These are phyloP conservation scores for Phaeosphaeriaceae sp. DNA, from an alignment of 2,329 filamentous ascomycete genomes.

Conservation along the genomic window DNA sequence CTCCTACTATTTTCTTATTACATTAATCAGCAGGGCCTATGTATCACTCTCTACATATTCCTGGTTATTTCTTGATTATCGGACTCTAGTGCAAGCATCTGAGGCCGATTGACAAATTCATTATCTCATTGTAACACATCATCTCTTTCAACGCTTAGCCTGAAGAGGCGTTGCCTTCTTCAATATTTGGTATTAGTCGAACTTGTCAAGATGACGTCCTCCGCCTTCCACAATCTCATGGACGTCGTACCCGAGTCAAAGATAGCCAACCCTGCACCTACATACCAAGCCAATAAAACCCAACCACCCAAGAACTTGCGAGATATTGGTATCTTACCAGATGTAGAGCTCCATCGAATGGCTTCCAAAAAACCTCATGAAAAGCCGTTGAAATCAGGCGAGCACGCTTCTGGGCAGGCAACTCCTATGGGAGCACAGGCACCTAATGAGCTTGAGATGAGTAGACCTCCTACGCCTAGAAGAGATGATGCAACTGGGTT, in stretches of 20 bases:
- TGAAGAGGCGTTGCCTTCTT: too few relatives aligned
- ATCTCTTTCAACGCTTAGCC: too few relatives aligned
- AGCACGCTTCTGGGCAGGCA: conserved; percentile 17
- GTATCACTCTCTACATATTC: too few relatives aligned
- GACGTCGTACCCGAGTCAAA: conserved; percentile 49
- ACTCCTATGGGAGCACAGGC: conserved; percentile 23
- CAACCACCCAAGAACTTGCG: conserved; percentile 16
- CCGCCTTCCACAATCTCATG: conserved; percentile 49
- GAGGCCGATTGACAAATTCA: too few relatives aligned
- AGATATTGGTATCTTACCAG: conserved; percentile 27
- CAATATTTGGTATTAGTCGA: background rate
- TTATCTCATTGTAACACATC: too few relatives aligned
- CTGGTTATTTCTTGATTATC: too few relatives aligned
- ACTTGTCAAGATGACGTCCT: conserved; percentile 38
- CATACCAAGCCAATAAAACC: conserved; percentile 34
- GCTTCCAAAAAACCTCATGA: conserved; percentile 11
- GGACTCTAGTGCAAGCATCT: too few relatives aligned
- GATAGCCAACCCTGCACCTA: conserved; percentile 49
- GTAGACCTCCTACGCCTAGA: conserved; percentile 57
- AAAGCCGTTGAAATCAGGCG: conserved; percentile 27
- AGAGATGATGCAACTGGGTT: conserved; percentile 52
- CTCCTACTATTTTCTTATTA: too few relatives aligned
- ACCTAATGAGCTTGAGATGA: conserved; percentile 60
- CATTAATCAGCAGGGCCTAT: too few relatives aligned
- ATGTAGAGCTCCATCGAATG: conserved; percentile 46